phyloP scores from a whole-genome alignment of 805 yeast species.

The Ogataea chonburiensis region DNA sequence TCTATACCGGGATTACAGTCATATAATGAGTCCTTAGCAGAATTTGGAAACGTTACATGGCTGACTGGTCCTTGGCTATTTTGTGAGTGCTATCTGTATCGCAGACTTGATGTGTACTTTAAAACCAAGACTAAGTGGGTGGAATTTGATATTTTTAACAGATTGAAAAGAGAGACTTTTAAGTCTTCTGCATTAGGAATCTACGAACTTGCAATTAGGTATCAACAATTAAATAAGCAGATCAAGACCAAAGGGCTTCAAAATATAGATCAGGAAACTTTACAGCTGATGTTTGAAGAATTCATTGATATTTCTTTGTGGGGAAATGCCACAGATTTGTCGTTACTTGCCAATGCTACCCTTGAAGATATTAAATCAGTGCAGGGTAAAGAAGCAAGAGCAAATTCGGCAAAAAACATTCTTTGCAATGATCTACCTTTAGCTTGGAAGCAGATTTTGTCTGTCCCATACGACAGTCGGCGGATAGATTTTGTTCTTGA shows the following conservation, averaged over 20 bases:
- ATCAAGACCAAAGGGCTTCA: constrained; percentile 11
- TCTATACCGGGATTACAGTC: constrained; percentile 46
- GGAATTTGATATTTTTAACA: constrained; percentile 70
- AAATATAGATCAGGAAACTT: constrained; percentile 39
- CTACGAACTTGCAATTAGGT: constrained; percentile 72
- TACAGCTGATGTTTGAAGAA: constrained; percentile 69
- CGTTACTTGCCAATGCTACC: constrained; percentile 83
- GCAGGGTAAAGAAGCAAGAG: constrained; percentile 87
- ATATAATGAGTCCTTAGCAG: constrained; percentile 56
- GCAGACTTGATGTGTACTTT: constrained; percentile 52
- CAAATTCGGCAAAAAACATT: constrained; percentile 75
- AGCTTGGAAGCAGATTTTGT: constrained; percentile 57
- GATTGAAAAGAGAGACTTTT: constrained; percentile 72
- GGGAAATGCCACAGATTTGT: constrained; percentile 98
- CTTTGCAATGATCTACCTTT: constrained; percentile 67
- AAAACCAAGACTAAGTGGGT: constrained; percentile 43
- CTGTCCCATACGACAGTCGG: constrained; percentile 32
- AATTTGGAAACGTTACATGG: constrained; percentile 57
- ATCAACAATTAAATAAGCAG: constrained; percentile 40
- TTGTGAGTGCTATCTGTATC: constrained; percentile 81
- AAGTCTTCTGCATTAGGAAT: constrained; percentile 74
- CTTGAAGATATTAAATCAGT: constrained; percentile 85
- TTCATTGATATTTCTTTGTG: constrained; percentile 86
- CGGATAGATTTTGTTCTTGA: constrained; percentile 84
- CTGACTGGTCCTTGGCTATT: constrained; percentile 86